phyloP scores from a whole-genome alignment of 805 yeast species.

The Ascoidea tarda region DNA sequence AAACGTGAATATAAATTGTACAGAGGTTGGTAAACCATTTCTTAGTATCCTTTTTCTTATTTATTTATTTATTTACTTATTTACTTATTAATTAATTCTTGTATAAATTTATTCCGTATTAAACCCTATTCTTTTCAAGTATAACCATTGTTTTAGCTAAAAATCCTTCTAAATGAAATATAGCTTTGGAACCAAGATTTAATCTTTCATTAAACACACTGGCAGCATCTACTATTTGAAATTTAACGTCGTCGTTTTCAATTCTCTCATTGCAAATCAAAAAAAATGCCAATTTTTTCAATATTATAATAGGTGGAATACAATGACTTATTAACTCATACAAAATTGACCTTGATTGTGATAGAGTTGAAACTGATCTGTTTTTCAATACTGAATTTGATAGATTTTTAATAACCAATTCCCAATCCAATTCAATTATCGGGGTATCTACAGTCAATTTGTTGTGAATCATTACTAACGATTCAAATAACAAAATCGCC shows the following conservation, averaged over 20 bases:
- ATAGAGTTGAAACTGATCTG: slow-evolving; percentile 42
- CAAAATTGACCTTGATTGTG: slow-evolving; percentile 48
- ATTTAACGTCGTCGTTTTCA: slow-evolving; percentile 18
- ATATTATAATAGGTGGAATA: slow-evolving; percentile 74
- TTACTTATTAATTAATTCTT: background rate
- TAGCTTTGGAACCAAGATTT: slow-evolving; percentile 74
- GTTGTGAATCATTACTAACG: slow-evolving; percentile 61
- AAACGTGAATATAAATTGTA: slow-evolving; percentile 40
- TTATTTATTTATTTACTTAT: background rate
- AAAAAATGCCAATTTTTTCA: slow-evolving; percentile 44
- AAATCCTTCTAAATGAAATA: slow-evolving; percentile 91
- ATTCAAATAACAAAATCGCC: slow-evolving; percentile 68
- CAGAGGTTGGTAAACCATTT: slow-evolving; percentile 37
- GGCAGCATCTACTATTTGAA: slow-evolving; percentile 41
- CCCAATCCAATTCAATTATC: slow-evolving; percentile 78
- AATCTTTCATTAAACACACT: slow-evolving; percentile 75
- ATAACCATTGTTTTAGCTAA: slow-evolving; percentile 78
- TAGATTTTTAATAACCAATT: slow-evolving; percentile 54
- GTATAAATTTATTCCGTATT: background rate
- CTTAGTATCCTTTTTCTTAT: too few species aligned
- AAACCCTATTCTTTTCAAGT: slow-evolving; percentile 27
- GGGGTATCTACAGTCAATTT: slow-evolving; percentile 30
- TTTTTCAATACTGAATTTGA: slow-evolving; percentile 45
- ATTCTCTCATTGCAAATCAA: slow-evolving; percentile 20
- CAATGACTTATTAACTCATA: slow-evolving; percentile 88